A percentile compares a stretch with the other conserved stretches of the same genome.
phyloP scores from a whole-genome alignment of 148 eudicot genomes.

The Chenopodium quinoa region DNA sequence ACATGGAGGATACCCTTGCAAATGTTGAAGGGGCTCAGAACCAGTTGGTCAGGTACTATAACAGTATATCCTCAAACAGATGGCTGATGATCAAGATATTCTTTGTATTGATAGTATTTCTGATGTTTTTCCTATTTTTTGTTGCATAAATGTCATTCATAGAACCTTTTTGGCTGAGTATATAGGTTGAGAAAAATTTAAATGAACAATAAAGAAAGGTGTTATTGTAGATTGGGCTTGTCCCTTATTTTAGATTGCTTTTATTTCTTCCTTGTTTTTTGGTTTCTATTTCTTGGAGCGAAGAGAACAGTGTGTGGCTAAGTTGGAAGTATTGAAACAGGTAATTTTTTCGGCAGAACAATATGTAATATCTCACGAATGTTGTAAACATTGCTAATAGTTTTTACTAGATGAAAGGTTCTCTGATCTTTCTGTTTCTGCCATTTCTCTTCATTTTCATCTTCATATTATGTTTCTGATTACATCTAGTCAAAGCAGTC shows the following conservation, averaged over 20 bases:
- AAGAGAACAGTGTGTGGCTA: background rate
- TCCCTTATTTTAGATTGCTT: constrained; percentile 7
- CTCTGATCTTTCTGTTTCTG: background rate
- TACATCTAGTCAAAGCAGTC: background rate
- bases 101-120: constrained; percentile 72
- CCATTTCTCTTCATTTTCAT: background rate
- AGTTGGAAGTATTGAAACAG: constrained; percentile 20
- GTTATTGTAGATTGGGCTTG: constrained; percentile 29
- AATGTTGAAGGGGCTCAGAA: constrained; percentile 81
- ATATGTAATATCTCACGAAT: constrained; percentile 12
- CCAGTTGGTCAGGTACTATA: constrained; percentile 67
- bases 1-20: constrained; percentile 72
- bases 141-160: constrained; percentile 52
- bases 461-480: background rate
- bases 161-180: constrained; percentile 18
- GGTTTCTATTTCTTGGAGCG: background rate
- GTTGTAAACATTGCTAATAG: constrained; percentile 6
- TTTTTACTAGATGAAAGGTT: constrained; percentile 12
- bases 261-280: background rate
- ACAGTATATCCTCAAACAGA: constrained; percentile 84
- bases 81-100: constrained; percentile 98
- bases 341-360: constrained; percentile 16
- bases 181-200: constrained; percentile 26
- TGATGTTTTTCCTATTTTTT: constrained; percentile 84
- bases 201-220: constrained; percentile 21